Evolutionary conservation across 2,329 filamentous ascomycete species (phyloP), one percentile per base, ranked within the genome.

Genomic region (Diaporthe ampelina): DNA sequence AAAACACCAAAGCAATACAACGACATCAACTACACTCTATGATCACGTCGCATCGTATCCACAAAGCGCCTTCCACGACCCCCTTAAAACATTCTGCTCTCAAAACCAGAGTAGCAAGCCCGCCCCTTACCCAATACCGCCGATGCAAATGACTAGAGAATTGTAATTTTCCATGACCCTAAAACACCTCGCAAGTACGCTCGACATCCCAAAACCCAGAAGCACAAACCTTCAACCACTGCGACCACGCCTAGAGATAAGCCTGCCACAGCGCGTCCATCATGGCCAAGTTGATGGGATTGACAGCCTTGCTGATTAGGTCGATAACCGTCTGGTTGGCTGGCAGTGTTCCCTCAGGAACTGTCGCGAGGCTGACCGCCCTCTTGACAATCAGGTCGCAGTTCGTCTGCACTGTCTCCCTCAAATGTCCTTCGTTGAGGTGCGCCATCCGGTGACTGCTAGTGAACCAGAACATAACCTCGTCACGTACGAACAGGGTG

Each of bases 281-380:
- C 83, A 94, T 91, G 58, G 94, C 93, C 84, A 99, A 83, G 82
- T 97, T 95, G 86, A 94, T 92, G 1, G 97, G 97, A 84, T 98
- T 97, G 21, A 97, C 95, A 1, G 96, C 95, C 85, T 93, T 93
- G n/a, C 94, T 94, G 76, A 99, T 94, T 76, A 97, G 85, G 84
- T 99, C 97, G 80, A 99, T 96, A 40, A 98, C 95, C 54, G 96
- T 98, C 88, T 99, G 97, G 83, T 97, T 98, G 32, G 96, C 96
- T 9, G 97, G 97, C 78, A 99, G 85, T 81, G 95, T 96, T 77
- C 94, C 92, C 43, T 91, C 91, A 0, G 94, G 94, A 76, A 88
- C 88, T 79, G 95, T 94, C 1, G 96, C 96, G 72, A 99, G 87
- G 81, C 92, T 95, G 77, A 95, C 89, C 4, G 96, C 96, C 76